Percentiles rank a stretch among this genome's conserved stretches.
phyloP scores from a whole-genome alignment of 1,284 basidiomycete genomes.

The Grifola frondosa region DNA sequence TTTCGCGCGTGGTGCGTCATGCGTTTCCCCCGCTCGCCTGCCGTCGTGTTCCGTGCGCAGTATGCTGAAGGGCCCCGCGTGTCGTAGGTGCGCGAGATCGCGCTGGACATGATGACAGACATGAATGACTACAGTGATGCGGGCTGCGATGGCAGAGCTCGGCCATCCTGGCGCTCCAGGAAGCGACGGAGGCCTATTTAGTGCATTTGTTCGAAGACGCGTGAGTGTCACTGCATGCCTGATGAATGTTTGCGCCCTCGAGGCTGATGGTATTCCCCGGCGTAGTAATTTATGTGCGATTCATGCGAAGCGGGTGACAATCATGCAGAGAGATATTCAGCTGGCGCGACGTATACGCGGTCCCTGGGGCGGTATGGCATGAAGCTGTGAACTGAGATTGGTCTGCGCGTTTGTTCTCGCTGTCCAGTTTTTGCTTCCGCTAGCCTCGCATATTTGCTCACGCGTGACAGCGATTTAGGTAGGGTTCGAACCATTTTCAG shows the following conservation, averaged over 20 bases:
- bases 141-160: conserved; percentile 90
- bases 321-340: conserved; percentile 97
- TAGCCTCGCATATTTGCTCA: too few species aligned
- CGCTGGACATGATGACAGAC: conserved; percentile 81
- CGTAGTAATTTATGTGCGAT: conserved; percentile 90
- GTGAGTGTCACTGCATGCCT: conserved; percentile 46
- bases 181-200: conserved; percentile 92
- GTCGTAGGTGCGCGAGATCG: conserved; percentile 94
- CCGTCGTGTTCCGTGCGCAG: too few species aligned
- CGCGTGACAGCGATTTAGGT: too few species aligned
- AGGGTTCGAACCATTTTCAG: too few species aligned
- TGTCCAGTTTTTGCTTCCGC: background rate
- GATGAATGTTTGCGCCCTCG: background rate
- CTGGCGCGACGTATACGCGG: conserved; percentile 94
- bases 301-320: conserved; percentile 97
- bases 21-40: conserved; percentile 1
- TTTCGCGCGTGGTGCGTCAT: conserved; percentile 80
- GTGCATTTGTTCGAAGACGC: conserved; percentile 96
- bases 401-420: background rate
- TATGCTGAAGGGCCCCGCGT: too few species aligned
- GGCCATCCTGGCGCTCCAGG: conserved; percentile 88
- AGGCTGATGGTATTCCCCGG: conserved; percentile 4
- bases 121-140: conserved; percentile 56
- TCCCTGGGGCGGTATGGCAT: conserved; percentile 56
- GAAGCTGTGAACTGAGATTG: conserved; percentile 1